Percentiles rank a stretch among this genome's conserved stretches.
Evolutionary conservation across 441 rosid species (phyloP).

Genomic region (Biscutella laevigata): DNA sequence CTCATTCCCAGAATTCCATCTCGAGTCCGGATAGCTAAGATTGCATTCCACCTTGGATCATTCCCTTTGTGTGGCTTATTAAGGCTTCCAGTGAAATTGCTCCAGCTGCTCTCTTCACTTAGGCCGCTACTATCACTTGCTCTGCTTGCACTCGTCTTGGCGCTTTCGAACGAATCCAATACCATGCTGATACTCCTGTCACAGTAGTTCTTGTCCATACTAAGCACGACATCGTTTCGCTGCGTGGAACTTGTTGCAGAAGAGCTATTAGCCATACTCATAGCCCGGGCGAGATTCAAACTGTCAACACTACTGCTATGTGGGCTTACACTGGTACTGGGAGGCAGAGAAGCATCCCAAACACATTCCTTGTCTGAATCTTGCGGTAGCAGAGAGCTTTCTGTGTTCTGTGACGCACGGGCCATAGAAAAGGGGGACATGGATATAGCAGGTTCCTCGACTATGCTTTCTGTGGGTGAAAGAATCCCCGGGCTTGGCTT

Average conservation of each 20-base stretch:
- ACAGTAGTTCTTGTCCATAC: constrained; percentile 52
- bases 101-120: constrained; percentile 97
- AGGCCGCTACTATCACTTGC: constrained; percentile 89
- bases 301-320: constrained; percentile 82
- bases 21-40: constrained; percentile 67
- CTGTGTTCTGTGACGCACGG: constrained; percentile 56
- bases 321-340: constrained; percentile 85
- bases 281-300: constrained; percentile 55
- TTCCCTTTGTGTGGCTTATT: constrained; percentile 96
- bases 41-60: constrained; percentile 96
- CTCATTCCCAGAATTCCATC: constrained; percentile 88
- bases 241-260: constrained; percentile 48
- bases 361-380: constrained; percentile 84
- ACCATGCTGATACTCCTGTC: constrained; percentile 57
- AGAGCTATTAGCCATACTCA: constrained; percentile 79
- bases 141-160: constrained; percentile 75
- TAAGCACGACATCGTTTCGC: constrained; percentile 67
- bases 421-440: constrained; percentile 48
- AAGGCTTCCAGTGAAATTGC: constrained; percentile 72
- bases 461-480: constrained; percentile 58
- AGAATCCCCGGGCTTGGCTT: constrained; percentile 44
- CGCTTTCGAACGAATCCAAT: constrained; percentile 84
- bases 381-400: constrained; percentile 41
- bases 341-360: constrained; percentile 92
- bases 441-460: constrained; percentile 43